Conservation (phyloP, 2,329 filamentous ascomycete species). For the Simplicillium sp. region DNA sequence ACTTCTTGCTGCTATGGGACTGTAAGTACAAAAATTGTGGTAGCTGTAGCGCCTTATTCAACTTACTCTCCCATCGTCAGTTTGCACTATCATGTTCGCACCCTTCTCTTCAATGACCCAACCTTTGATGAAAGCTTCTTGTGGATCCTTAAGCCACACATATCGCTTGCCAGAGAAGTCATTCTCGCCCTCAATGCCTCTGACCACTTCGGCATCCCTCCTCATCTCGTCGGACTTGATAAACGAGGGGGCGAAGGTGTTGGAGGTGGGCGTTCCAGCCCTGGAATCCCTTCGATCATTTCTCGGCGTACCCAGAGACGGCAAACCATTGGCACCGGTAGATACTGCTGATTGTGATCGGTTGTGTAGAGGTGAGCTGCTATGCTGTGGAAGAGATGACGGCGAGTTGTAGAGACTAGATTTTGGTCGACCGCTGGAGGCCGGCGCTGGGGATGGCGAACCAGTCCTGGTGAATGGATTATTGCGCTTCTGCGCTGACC, state of each 20-base stretch:
- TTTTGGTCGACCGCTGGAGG: slow-evolving; percentile 52
- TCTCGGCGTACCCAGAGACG: slow-evolving; percentile 23
- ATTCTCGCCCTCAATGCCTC: slow-evolving; percentile 89
- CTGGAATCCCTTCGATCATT: slow-evolving; percentile 51
- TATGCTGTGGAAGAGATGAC: slow-evolving; percentile 26
- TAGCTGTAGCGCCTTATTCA: neutral
- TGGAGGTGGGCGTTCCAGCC: slow-evolving; percentile 53
- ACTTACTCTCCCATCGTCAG: slow-evolving; percentile 80
- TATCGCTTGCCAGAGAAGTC: slow-evolving; percentile 98
- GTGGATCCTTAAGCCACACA: slow-evolving; percentile 88
- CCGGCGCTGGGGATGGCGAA: slow-evolving; percentile 55
- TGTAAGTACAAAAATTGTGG: slow-evolving; percentile 9
- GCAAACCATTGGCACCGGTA: slow-evolving; percentile 29
- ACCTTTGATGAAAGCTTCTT: slow-evolving; percentile 82
- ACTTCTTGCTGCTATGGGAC: slow-evolving; percentile 68
- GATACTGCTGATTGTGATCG: slow-evolving; percentile 61
- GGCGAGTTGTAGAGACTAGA: slow-evolving; percentile 65
- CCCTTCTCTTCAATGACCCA: slow-evolving; percentile 79
- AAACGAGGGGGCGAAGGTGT: slow-evolving; percentile 91
- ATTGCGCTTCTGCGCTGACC: slow-evolving; percentile 59
- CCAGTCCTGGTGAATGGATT: slow-evolving; percentile 69
- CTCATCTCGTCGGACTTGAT: slow-evolving; percentile 80
- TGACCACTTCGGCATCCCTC: slow-evolving; percentile 43
- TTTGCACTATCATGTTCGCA: slow-evolving; percentile 67
- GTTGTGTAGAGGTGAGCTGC: slow-evolving; percentile 43